A percentile compares a stretch with the other conserved stretches of the same genome.
These are phyloP conservation scores for Posidonia oceanica DNA, from an alignment of 116 monocot species.

Conservation along the genomic window DNA sequence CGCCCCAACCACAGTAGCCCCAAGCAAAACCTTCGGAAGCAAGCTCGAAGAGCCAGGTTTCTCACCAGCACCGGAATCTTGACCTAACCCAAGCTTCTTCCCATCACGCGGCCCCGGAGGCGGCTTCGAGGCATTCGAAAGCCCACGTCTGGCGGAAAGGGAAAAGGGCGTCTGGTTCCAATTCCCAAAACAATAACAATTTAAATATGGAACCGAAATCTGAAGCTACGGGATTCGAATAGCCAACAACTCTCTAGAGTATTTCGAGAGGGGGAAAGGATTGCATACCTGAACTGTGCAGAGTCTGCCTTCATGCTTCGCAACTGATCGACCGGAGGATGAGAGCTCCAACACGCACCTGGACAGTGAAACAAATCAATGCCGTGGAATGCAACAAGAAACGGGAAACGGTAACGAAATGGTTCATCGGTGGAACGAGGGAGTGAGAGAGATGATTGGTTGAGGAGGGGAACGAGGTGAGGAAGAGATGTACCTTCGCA, in stretches of 20 bases:
- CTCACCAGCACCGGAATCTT: not conserved
- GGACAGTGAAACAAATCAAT: not conserved
- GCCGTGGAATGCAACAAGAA: too few species aligned
- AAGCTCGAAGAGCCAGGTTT: constrained; percentile 2
- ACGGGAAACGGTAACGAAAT: too few species aligned
- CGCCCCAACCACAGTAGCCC: constrained; percentile 12
- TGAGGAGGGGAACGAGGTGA: not conserved
- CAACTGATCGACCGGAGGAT: constrained; percentile 5
- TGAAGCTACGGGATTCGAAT: not conserved
- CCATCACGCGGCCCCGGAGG: not conserved
- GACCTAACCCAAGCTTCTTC: too few species aligned
- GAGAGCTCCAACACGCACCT: constrained; percentile 9
- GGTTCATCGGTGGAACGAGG: not conserved
- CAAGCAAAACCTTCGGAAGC: constrained; percentile 12
- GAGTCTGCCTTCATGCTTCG: not conserved
- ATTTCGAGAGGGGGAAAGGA: not conserved
- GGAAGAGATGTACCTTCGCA: constrained; percentile 1
- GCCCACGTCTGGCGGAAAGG: constrained; percentile 10
- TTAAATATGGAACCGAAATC: not conserved
- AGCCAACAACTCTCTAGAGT: not conserved
- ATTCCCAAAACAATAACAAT: not conserved
- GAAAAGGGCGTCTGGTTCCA: constrained; percentile 7
- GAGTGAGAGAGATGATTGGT: not conserved
- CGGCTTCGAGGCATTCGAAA: constrained; percentile 7
- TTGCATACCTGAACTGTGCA: constrained; percentile 1